phyloP scores from a whole-genome alignment of 768 basidiomycete species.

The Tubosaeta sp. region DNA sequence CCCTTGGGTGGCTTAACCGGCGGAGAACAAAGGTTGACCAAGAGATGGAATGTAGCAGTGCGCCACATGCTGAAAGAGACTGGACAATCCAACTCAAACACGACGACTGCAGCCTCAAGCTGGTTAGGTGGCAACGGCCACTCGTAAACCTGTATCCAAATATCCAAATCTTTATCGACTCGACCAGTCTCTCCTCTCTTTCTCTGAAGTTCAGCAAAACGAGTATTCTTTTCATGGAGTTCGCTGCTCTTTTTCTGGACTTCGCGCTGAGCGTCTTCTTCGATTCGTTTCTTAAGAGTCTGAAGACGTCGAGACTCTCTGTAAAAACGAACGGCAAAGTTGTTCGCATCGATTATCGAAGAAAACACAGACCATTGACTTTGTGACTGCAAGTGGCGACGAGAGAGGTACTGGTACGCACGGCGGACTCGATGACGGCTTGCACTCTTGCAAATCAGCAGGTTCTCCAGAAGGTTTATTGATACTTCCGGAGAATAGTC shows the following conservation, averaged over 20 bases:
- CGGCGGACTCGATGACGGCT: slow-evolving; percentile 27
- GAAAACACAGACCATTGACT: slow-evolving; percentile 32
- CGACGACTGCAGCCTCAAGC: not conserved
- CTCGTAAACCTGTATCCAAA: slow-evolving; percentile 29
- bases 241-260: slow-evolving; percentile 25
- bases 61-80: slow-evolving; percentile 1
- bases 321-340: slow-evolving; percentile 36
- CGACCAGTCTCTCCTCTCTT: not conserved
- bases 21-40: slow-evolving; percentile 31
- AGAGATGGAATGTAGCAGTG: slow-evolving; percentile 18
- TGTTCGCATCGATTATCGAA: slow-evolving; percentile 4
- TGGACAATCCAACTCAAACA: slow-evolving; percentile 1
- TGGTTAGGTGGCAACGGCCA: slow-evolving; percentile 42
- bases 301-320: slow-evolving; percentile 12
- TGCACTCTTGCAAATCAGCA: slow-evolving; percentile 36
- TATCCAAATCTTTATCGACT: not conserved
- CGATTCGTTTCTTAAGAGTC: slow-evolving; percentile 25
- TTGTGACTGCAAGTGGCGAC: slow-evolving; percentile 20
- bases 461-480: slow-evolving; percentile 31
- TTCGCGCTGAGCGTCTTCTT: slow-evolving; percentile 19
- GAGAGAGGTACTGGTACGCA: slow-evolving; percentile 28
- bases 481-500: slow-evolving; percentile 47
- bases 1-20: not conserved
- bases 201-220: not conserved
- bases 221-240: slow-evolving; percentile 18